Percentiles rank a stretch among this genome's conserved stretches.
Evolutionary conservation across 805 yeast species (phyloP).

Genomic region (Kodamaea leandrae): DNA sequence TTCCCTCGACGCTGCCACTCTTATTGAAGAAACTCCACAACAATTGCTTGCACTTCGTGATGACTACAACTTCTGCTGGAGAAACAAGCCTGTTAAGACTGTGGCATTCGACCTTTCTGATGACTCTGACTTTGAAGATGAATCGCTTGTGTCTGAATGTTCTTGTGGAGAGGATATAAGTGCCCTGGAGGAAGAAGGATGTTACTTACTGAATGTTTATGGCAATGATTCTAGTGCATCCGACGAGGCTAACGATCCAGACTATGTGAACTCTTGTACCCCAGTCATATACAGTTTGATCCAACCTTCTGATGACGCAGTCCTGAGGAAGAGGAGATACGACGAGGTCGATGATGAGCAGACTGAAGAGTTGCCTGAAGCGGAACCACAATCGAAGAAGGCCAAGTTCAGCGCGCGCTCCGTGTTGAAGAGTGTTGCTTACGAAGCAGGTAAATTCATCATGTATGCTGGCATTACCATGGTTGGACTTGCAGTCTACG

Average conservation of each 20-base stretch:
- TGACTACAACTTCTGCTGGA: background rate
- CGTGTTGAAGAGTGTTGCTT: constrained; percentile 1
- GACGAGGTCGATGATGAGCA: constrained; percentile 5
- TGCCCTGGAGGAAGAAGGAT: background rate
- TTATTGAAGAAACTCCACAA: background rate
- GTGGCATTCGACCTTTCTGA: background rate
- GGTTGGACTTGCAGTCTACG: constrained; percentile 8
- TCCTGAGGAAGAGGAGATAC: constrained; percentile 6
- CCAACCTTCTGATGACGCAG: no score
- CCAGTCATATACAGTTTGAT: no score
- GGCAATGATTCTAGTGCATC: background rate
- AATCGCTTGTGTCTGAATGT: background rate
- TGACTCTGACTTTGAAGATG: background rate
- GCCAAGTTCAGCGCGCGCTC: constrained; percentile 1
- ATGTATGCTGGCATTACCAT: constrained; percentile 9
- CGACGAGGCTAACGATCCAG: background rate
- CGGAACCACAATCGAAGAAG: constrained; percentile 1
- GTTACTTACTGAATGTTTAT: background rate
- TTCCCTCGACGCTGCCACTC: background rate
- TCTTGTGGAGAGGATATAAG: background rate
- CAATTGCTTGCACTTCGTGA: background rate
- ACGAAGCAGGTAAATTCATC: constrained; percentile 9
- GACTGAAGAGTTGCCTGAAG: background rate
- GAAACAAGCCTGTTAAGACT: background rate
- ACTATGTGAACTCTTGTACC: background rate